These are phyloP conservation scores for Sequoia sempervirens DNA, from an alignment of 75 land plant genomes.

Conservation along the genomic window DNA sequence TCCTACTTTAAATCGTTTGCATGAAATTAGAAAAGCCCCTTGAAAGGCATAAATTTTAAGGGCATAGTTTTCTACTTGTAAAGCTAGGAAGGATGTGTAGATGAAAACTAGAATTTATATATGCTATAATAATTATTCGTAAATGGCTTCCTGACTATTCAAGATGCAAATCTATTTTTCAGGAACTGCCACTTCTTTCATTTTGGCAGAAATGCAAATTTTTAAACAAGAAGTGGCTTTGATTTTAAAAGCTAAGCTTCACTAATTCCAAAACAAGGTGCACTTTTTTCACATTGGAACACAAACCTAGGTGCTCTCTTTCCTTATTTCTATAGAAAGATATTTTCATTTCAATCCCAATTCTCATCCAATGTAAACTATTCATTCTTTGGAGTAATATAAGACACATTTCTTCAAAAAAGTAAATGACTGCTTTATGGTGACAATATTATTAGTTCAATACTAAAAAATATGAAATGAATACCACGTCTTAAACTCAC, in stretches of 20 bases:
- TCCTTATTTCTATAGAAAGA: no score
- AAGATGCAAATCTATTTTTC: no score
- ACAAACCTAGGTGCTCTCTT: no score
- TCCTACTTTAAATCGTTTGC: neutral
- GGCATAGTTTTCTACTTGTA: neutral
- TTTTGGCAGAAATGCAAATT: no score
- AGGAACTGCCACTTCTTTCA: no score
- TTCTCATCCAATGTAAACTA: neutral
- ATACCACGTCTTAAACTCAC: conserved; percentile 18
- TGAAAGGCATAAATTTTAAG: neutral
- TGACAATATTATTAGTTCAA: neutral
- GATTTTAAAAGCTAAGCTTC: no score
- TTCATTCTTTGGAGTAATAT: neutral
- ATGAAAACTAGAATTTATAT: neutral
- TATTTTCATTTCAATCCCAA: no score
- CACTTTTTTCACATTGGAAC: no score
- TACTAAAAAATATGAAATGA: neutral
- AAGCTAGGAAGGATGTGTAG: neutral
- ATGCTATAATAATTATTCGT: neutral
- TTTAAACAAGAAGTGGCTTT: no score
- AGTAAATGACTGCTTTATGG: neutral
- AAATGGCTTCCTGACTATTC: neutral
- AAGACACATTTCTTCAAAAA: neutral
- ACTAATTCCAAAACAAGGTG: no score
- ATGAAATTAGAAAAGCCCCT: neutral